Conservation (phyloP, 2,329 filamentous ascomycete species). For the Fusarium liriodendri region DNA sequence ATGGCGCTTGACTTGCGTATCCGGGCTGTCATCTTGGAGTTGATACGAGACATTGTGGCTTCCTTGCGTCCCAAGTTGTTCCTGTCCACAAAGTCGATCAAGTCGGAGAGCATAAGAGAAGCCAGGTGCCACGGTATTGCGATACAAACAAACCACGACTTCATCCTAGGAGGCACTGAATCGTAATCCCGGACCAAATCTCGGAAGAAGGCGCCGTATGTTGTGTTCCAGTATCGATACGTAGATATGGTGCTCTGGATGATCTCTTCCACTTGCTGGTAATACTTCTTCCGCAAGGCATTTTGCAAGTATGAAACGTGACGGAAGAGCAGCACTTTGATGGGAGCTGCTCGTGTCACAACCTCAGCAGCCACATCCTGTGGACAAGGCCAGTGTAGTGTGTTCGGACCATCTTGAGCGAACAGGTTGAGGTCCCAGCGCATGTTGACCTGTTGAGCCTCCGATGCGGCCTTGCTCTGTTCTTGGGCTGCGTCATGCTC, state of each 20-base stretch:
- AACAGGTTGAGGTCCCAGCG: slow-evolving; percentile 32
- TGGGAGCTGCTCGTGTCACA: slow-evolving; percentile 63
- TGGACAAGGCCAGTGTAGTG: slow-evolving; percentile 62
- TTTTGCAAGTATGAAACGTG: slow-evolving; percentile 65
- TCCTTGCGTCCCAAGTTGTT: slow-evolving; percentile 37
- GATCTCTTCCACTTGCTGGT: slow-evolving; percentile 57
- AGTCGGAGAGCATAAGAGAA: slow-evolving; percentile 64
- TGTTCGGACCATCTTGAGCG: slow-evolving; percentile 41
- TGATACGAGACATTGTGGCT: slow-evolving; percentile 37
- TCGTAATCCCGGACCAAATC: slow-evolving; percentile 62
- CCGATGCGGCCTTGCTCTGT: not conserved
- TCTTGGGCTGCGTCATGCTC: slow-evolving; percentile 43
- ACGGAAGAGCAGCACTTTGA: slow-evolving; percentile 68
- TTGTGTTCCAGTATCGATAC: slow-evolving; percentile 65
- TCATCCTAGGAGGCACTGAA: slow-evolving; percentile 62
- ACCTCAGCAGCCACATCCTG: slow-evolving; percentile 60
- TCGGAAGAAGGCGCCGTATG: slow-evolving; percentile 62
- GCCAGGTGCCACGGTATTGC: slow-evolving; percentile 68
- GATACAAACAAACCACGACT: slow-evolving; percentile 69
- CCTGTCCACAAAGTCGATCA: slow-evolving; percentile 62
- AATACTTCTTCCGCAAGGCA: slow-evolving; percentile 54
- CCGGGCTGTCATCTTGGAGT: slow-evolving; percentile 48
- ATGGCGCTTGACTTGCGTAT: slow-evolving; percentile 58
- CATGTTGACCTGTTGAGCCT: not conserved
- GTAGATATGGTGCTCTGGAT: slow-evolving; percentile 60